A percentile compares a stretch with the other conserved stretches of the same genome.
These are phyloP conservation scores for Cordyceps pruinosa DNA, from an alignment of 2,329 filamentous ascomycete species.

Conservation along the genomic window DNA sequence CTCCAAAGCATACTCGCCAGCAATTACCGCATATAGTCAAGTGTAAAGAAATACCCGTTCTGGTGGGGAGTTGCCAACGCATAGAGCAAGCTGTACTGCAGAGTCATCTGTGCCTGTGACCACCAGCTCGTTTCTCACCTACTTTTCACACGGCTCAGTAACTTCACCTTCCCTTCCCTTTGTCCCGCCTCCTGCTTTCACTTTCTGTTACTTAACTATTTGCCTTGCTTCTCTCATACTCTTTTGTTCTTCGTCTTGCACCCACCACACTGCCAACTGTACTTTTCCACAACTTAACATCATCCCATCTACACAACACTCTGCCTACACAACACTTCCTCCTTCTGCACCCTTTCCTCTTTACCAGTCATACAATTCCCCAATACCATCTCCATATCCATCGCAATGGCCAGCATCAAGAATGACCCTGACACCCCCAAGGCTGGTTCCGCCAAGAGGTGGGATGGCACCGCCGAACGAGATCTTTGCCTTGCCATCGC, in stretches of 20 bases:
- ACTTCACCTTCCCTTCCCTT: not conserved
- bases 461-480: conserved; percentile 29
- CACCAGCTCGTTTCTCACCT: not conserved
- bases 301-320: not conserved
- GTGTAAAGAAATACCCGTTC: not conserved
- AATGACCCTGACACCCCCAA: conserved; percentile 11
- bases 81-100: not conserved
- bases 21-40: not conserved
- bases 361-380: not conserved
- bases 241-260: not conserved
- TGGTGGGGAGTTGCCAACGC: not conserved
- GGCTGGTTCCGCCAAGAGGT: conserved; percentile 25
- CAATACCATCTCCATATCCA: not conserved
- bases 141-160: not conserved
- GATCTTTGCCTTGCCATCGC: conserved; percentile 33
- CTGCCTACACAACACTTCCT: not conserved
- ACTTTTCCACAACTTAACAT: not conserved
- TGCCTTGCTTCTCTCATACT: not conserved
- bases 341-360: not conserved
- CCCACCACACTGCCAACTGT: not conserved
- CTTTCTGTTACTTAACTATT: not conserved
- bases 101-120: not conserved
- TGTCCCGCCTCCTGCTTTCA: not conserved
- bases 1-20: not conserved
- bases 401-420: conserved; percentile 5